Conservation (phyloP, 805 yeast genomes). For the Saccharomycopsis fibuligera region DNA sequence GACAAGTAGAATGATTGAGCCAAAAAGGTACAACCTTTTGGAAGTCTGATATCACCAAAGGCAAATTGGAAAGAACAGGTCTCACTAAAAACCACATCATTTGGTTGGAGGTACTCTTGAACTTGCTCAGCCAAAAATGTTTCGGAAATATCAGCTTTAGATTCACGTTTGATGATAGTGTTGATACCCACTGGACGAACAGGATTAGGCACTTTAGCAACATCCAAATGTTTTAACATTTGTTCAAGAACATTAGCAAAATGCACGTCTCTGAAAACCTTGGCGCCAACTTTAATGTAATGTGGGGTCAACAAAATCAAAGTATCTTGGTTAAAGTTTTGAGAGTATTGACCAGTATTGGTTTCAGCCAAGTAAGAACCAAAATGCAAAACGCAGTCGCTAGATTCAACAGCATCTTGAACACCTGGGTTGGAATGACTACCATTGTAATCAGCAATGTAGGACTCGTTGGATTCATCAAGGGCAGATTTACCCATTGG, state of each 20-base stretch:
- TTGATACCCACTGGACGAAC: slow-evolving; percentile 21
- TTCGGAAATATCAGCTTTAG: slow-evolving; percentile 40
- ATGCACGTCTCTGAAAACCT: slow-evolving; percentile 35
- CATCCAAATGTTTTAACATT: slow-evolving; percentile 35
- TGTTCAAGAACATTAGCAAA: slow-evolving; percentile 45
- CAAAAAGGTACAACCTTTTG: slow-evolving; percentile 42
- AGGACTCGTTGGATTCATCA: slow-evolving; percentile 61
- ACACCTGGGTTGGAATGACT: slow-evolving; percentile 43
- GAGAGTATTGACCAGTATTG: slow-evolving; percentile 60
- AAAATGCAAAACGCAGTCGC: slow-evolving; percentile 65
- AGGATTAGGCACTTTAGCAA: slow-evolving; percentile 22
- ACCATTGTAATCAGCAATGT: slow-evolving; percentile 72
- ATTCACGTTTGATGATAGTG: slow-evolving; percentile 26
- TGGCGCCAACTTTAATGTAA: slow-evolving; percentile 42
- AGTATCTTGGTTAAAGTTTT: slow-evolving; percentile 37
- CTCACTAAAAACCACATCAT: slow-evolving; percentile 72
- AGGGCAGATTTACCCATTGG: slow-evolving; percentile 66
- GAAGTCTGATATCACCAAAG: slow-evolving; percentile 58
- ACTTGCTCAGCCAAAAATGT: slow-evolving; percentile 37
- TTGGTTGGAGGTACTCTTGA: slow-evolving; percentile 42
- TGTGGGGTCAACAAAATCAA: slow-evolving; percentile 48
- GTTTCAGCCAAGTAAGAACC: slow-evolving; percentile 67
- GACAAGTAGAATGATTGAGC: slow-evolving; percentile 77
- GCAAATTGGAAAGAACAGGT: slow-evolving; percentile 83
- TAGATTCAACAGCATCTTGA: slow-evolving; percentile 39